Evolutionary conservation across 2,329 filamentous ascomycete species (phyloP).

Genomic region (Fusarium sp.): DNA sequence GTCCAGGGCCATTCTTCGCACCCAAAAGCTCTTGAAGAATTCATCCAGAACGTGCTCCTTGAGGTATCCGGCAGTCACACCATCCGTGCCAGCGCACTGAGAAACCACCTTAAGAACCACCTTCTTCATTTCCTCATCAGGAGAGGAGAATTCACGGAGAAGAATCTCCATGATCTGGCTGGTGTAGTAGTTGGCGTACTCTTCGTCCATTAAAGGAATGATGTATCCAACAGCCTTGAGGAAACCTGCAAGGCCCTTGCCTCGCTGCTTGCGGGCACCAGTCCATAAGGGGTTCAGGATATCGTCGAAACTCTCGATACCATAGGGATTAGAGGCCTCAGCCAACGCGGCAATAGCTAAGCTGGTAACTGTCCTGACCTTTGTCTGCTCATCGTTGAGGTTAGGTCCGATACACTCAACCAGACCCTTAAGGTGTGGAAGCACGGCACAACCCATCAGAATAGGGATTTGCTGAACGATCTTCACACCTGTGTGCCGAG

Average conservation of each 20-base stretch:
- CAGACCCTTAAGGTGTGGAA: conserved; percentile 94
- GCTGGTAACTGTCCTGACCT: conserved; percentile 95
- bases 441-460: conserved; percentile 95
- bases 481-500: conserved; percentile 97
- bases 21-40: conserved; percentile 99
- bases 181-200: conserved; percentile 99
- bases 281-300: conserved; percentile 98
- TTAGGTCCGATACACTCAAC: conserved; percentile 98
- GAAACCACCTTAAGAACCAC: conserved; percentile 97
- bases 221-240: conserved; percentile 98
- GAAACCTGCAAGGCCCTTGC: conserved; percentile 95
- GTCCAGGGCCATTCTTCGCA: conserved; percentile 94
- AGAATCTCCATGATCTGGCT: conserved; percentile 99
- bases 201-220: conserved; percentile 99
- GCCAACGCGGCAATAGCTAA: conserved; percentile 94
- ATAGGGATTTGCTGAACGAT: conserved; percentile 99
- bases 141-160: conserved; percentile 93
- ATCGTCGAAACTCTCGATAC: conserved; percentile 98
- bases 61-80: conserved; percentile 93
- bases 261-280: conserved; percentile 93
- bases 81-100: conserved; percentile 93
- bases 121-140: conserved; percentile 99
- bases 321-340: conserved; percentile 96
- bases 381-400: conserved; percentile 96
- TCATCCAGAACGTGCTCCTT: conserved; percentile 96